Base-by-base conservation (phyloP, 2,329 filamentous ascomycete genomes). In the Phyllosticta citribraziliensis region DNA sequence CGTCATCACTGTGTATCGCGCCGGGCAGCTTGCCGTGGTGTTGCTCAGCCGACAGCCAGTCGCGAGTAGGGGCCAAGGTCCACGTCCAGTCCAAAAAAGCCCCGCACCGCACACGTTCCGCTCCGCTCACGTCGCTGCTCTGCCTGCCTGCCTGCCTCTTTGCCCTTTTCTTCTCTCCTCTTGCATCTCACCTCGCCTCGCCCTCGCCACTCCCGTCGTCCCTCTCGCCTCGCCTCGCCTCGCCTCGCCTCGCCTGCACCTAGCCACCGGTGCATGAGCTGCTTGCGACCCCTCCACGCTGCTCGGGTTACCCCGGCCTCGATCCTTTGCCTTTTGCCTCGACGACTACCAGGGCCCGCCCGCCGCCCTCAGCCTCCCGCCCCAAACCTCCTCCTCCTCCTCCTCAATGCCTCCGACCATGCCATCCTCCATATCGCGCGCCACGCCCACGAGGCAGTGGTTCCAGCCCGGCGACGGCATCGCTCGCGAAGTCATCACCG, bases 381-480 rank as follows among this genome's bases (percentile, higher is more conserved):
- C 17, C 12, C 22, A 20, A 20, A 1, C 19, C n/a, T 20, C n/a
- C n/a, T 11, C n/a, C n/a, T 52, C n/a, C 22, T 56, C 54, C 40
- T 35, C 27, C 25, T 6, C 20, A 47, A 47, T 35, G 59, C 55
- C 59, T 11, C 22, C 22, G 22, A 40, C 59, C 57, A 73, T 73
- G 68, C 58, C 62, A 55, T 57, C 57, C 57, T 60, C 47, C 22
- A 63, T 64, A 61, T 62, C 62, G 40, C 60, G 55, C 69, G 61
- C 70, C 72, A 70, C 55, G 10, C 60, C 60, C 11, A 76, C 70
- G 40, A 71, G 72, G 52, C 73, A 79, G 70, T 80, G 78, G 78
- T 80, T 79, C 67, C 73, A 78, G 65, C 73, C 74, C 14, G 77
- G 74, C 64, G 77, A 79, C 55, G 78, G 78, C 69, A 80, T 80